Evolutionary conservation across 257 asterid genomes (phyloP).

Genomic region (Capsicum chinense): DNA sequence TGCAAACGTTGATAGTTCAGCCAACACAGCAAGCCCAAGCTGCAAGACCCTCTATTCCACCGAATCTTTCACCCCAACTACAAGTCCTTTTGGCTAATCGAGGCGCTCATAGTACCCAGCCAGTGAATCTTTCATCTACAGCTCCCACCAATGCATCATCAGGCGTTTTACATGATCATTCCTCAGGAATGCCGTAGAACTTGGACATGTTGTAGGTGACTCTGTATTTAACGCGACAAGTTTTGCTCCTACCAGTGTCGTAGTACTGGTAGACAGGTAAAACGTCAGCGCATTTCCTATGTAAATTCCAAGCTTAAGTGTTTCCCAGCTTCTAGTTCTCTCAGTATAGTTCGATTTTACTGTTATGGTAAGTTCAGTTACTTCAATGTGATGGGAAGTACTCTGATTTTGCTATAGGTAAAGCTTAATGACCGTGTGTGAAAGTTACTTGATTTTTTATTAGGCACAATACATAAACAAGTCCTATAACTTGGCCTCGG

Average conservation of each 20-base stretch:
- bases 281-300: neutral
- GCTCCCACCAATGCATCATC: constrained; percentile 37
- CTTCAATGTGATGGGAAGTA: neutral
- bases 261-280: neutral
- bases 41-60: constrained; percentile 41
- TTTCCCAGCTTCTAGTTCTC: neutral
- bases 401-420: neutral
- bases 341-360: neutral
- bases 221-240: neutral
- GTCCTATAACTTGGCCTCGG: too few relatives aligned
- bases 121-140: constrained; percentile 26
- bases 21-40: constrained; percentile 60
- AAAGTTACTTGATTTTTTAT: neutral
- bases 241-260: constrained; percentile 15
- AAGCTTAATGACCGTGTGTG: neutral
- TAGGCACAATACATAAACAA: too few relatives aligned
- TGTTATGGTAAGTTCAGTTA: neutral
- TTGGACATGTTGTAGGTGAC: neutral
- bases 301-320: neutral
- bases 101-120: constrained; percentile 34
- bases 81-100: constrained; percentile 42
- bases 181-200: constrained; percentile 44
- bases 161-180: constrained; percentile 36
- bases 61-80: constrained; percentile 40
- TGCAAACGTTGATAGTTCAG: constrained; percentile 42